Base-by-base conservation (phyloP, 1,284 basidiomycete species). In the Sparassis latifolia region DNA sequence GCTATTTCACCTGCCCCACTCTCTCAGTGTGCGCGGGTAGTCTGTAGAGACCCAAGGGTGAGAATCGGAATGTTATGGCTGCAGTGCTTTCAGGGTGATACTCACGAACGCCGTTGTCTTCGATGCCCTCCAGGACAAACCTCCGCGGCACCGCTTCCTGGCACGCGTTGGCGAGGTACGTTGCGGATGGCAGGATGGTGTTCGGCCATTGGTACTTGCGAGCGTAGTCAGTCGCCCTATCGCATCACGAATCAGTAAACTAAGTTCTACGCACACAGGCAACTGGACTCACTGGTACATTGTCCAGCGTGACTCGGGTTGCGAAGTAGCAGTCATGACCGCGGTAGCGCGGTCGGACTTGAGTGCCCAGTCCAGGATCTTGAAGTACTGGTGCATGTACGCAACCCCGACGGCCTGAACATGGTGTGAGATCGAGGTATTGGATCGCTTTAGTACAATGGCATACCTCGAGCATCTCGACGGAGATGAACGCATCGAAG, bases 401-500 rank as follows among this genome's bases (percentile, higher is more conserved):
- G 51, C 46, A 7, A 42, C 32, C 2, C 58, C 58, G 6, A 56
- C 52, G 28, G 52, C 50, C 57, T 60, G 42, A 4, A 32, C 39
- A 42, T 20, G 27, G 27, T 42, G 40, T 41, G 9, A 31, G n/a
- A 51, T 61, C 58, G 4, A 69, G 72, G 31, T 4, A 71, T 27
- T 40, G 35, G 35, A 38, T 1, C 20, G 20, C 20, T 20, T 20
- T 20, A 20, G 35, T 9, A n/a, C 35, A 38, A 38, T 6, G 6
- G 27, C 73, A 1, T 68, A 74, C 61, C 61, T 79, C 77, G 35
- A 78, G 65, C 76, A 79, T 78, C 58, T 78, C 77, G 46, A 74
- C 72, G 9, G 69, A 71, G 29, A 78, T 69, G 30, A 77, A 68
- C 3, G 73, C 64, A 56, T 78, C 76, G 59, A 77, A 75, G 2